Conservation (phyloP, 1,139 yeast genomes). For the Geotrichum reessii region DNA sequence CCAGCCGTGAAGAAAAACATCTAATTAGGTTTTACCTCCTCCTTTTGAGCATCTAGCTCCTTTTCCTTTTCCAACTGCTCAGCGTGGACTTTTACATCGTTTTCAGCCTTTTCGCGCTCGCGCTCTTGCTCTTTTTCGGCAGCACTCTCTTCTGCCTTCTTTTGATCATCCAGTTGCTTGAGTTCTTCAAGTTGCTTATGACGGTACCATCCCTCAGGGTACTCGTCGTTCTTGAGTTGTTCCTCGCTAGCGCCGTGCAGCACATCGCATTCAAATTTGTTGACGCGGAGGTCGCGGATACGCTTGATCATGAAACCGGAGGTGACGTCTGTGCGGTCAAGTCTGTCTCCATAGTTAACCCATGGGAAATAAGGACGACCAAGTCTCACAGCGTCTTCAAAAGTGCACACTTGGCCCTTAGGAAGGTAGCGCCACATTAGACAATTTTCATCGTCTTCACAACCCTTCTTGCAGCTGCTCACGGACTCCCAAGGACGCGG, state of each 20-base stretch:
- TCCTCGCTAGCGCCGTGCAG: neutral
- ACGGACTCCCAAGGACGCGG: slow-evolving; percentile 25
- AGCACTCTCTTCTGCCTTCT: slow-evolving; percentile 39
- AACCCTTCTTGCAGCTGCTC: slow-evolving; percentile 26
- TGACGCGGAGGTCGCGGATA: neutral
- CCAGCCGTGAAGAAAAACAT: no score
- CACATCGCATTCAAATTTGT: slow-evolving; percentile 7
- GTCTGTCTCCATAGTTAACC: slow-evolving; percentile 5
- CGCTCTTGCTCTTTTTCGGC: slow-evolving; percentile 5
- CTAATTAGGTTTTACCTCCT: neutral
- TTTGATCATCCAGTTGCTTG: slow-evolving; percentile 24
- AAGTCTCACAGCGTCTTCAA: slow-evolving; percentile 15
- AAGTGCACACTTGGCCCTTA: slow-evolving; percentile 21
- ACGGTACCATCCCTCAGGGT: slow-evolving; percentile 12
- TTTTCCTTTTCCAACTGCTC: slow-evolving; percentile 35
- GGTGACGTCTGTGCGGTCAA: slow-evolving; percentile 6
- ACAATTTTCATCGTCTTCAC: slow-evolving; percentile 25
- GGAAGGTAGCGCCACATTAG: slow-evolving; percentile 27
- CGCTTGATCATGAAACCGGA: slow-evolving; percentile 11
- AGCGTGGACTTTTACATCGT: slow-evolving; percentile 15
- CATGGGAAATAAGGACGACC: slow-evolving; percentile 12
- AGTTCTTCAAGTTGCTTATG: neutral
- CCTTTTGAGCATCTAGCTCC: slow-evolving; percentile 26
- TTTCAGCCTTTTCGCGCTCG: neutral
- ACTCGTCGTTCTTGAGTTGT: slow-evolving; percentile 3